Conservation (phyloP, 805 yeast species). For the Myxozyma lipomycoides region DNA sequence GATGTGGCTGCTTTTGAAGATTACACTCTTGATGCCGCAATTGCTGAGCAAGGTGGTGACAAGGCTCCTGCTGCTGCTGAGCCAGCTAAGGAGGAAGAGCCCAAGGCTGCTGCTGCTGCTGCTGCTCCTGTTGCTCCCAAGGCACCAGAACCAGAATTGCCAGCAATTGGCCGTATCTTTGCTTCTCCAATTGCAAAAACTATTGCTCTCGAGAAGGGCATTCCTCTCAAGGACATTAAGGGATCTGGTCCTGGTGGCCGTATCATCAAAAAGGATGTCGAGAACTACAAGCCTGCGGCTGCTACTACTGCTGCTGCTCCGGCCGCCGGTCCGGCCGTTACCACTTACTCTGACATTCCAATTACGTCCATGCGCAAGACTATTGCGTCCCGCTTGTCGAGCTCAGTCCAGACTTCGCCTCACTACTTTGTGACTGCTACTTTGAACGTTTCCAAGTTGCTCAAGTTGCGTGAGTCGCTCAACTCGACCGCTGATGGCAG, state of each 20-base stretch:
- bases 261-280: conserved; percentile 87
- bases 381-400: conserved; percentile 81
- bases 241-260: conserved; percentile 97
- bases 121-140: conserved; percentile 39
- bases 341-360: conserved; percentile 75
- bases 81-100: conserved; percentile 32
- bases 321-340: conserved; percentile 44
- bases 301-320: conserved; percentile 38
- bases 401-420: conserved; percentile 84
- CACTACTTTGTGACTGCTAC: conserved; percentile 87
- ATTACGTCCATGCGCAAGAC: conserved; percentile 89
- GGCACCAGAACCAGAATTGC: conserved; percentile 31
- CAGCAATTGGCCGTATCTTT: conserved; percentile 61
- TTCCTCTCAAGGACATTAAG: conserved; percentile 74
- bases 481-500: conserved; percentile 81
- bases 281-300: conserved; percentile 53
- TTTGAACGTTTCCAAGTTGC: conserved; percentile 80
- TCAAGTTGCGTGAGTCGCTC: conserved; percentile 86
- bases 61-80: conserved; percentile 43
- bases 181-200: conserved; percentile 96
- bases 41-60: conserved; percentile 34
- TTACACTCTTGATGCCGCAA: conserved; percentile 71
- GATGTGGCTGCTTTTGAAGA: conserved; percentile 86
- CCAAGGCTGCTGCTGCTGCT: conserved; percentile 37
- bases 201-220: conserved; percentile 87